A percentile compares a stretch with the other conserved stretches of the same genome.
Evolutionary conservation across 306 rosid species (phyloP).

Genomic region (Quercus cerris): DNA sequence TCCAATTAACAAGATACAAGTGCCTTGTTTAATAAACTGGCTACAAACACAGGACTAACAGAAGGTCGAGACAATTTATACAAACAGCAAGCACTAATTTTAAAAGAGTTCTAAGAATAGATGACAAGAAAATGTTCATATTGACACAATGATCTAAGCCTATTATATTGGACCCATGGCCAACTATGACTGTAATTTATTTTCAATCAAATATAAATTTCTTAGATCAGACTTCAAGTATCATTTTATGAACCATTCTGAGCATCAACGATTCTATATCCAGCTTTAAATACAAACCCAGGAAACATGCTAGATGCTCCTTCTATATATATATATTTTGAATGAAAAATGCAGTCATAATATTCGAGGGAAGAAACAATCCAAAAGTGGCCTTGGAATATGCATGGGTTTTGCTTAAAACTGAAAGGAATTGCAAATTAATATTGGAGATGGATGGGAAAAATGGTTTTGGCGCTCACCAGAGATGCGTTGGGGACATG

Average conservation of each 20-base stretch:
- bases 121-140: neutral
- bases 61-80: neutral
- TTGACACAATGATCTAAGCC: slow-evolving; percentile 4
- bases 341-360: neutral
- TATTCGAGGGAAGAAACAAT: neutral
- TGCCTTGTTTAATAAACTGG: too few species aligned
- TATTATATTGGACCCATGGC: neutral
- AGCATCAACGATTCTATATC: neutral
- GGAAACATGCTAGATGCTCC: too few species aligned
- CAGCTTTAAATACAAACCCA: too few species aligned
- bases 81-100: neutral
- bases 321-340: too few species aligned
- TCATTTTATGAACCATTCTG: neutral
- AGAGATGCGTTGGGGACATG: slow-evolving; percentile 97
- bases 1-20: too few species aligned
- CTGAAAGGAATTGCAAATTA: slow-evolving; percentile 3
- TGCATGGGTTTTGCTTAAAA: neutral
- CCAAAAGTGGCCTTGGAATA: neutral
- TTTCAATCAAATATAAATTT: neutral
- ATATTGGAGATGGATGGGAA: neutral
- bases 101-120: slow-evolving; percentile 1
- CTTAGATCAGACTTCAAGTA: neutral
- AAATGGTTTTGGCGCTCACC: slow-evolving; percentile 39
- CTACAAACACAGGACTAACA: too few species aligned
- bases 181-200: neutral